Base-by-base conservation (phyloP, 2,329 filamentous ascomycete genomes). In the Verticillium nubilum region DNA sequence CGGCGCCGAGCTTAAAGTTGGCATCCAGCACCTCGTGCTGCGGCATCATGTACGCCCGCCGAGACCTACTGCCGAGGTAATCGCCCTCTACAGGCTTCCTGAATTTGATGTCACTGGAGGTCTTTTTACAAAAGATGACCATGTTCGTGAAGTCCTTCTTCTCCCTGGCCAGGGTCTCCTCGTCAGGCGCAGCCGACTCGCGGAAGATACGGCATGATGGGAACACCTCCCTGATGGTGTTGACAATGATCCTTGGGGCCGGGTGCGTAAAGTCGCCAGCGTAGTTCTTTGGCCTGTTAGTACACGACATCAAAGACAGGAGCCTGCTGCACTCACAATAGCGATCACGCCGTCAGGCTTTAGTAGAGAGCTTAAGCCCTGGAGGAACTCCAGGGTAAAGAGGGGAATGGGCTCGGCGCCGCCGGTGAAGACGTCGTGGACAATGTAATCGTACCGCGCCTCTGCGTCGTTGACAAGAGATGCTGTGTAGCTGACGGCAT, bases 351-450 rank as follows among this genome's bases (percentile, higher is more conserved):
- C 95, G 57, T 91, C 83, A 0, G 88, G 84, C 63, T 86, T 90
- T 53, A 99, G 80, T 6, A 98, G 81, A 4, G 81, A 72, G 64
- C 85, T 78, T 1, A 99, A 79, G 5, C 88, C 86, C 57, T 83
- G 74, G 52, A 99, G 76, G 68, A 99, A 98, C 66, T 95, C 89
- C 5, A 87, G 73, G 0, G 93, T 98, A 74, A 99, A 99, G 7
- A 99, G 84, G 7, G 87, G 80, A 2, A 93, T 86, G 0, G 95
- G 95, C 72, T 98, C 95, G 0, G 92, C 93, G 57, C 95, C 95
- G 26, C 95, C 95, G 0, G 95, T 99, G 72, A 99, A 99, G 26
- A 99, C 95, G 67, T 99, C 95, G 72, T 99, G 95, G 58, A 99
- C 83, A 69, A 99, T 95, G 77, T 97, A 98, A 76, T 97, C 89